Base-by-base conservation (phyloP, 768 basidiomycete genomes). In the Mycena belliarum region DNA sequence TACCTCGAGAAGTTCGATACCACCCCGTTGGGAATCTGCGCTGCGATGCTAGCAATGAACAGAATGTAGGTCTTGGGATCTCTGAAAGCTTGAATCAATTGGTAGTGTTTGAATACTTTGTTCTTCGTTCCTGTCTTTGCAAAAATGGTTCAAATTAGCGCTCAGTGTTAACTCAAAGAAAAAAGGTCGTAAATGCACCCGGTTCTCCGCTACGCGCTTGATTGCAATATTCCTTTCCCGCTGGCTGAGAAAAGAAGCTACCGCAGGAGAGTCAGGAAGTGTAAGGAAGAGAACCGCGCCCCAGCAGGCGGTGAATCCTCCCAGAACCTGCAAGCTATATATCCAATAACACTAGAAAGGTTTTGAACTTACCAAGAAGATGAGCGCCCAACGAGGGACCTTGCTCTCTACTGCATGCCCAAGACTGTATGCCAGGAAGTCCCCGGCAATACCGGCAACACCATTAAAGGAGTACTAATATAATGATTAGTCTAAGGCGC, bases 21-120 rank as follows among this genome's bases (percentile, higher is more conserved):
- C 3, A 61, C 59, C 12, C 59, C 68, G 44, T 70, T 69, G 8
- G 75, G 75, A 45, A 76, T 73, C 44, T 72, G 71, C 3, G 73
- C 69, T 15, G 71, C 68, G 45, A 73, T 63, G 26, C 69, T 63
- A 6, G 70, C 69, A 33, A 72, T 26, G 55, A 75, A 70, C 6
- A 74, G 65, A 8, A 72, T 55, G 60, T 71, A 75, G 0, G 72
- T 73, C 59, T 73, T 75, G 11, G 73, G 72, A 49, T 75, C 74
- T n/a, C 53, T 56, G 20, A 68, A 59, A 6, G 67, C 66, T 44
- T 65, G 67, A 32, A 63, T 38, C 23, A 75, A 67, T 58, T 76
- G 75, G 44, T 71, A 70, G 44, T 49, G 44, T 57, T 75, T 75
- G 68, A 75, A 74, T 25, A 66, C 61, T 35, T 66, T 74, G 57